These are phyloP conservation scores for Raffaelea arxii DNA, from an alignment of 2,329 filamentous ascomycete species.

Conservation along the genomic window DNA sequence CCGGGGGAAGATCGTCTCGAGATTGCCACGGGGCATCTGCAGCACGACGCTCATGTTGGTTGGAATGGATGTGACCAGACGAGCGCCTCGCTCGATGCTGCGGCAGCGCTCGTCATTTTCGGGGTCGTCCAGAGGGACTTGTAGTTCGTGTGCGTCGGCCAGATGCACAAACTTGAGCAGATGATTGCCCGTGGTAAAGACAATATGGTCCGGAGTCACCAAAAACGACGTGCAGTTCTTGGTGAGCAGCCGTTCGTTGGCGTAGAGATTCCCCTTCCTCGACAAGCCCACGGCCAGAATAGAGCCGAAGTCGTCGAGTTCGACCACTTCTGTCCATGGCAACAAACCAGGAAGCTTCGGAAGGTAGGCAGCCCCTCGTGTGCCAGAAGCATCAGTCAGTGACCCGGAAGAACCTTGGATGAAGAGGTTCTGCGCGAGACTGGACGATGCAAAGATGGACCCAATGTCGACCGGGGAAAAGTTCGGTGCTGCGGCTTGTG, in stretches of 20 bases:
- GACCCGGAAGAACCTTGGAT: slow-evolving; percentile 37
- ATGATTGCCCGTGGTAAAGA: slow-evolving; percentile 89
- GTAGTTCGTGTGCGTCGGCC: slow-evolving; percentile 56
- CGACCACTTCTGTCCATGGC: slow-evolving; percentile 42
- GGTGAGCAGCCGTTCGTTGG: slow-evolving; percentile 61
- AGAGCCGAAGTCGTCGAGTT: slow-evolving; percentile 20
- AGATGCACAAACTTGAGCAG: slow-evolving; percentile 91
- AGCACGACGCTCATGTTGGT: slow-evolving; percentile 76
- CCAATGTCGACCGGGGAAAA: slow-evolving; percentile 3
- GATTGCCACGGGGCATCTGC: slow-evolving; percentile 91
- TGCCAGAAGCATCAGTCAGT: slow-evolving; percentile 28
- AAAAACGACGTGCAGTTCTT: slow-evolving; percentile 91
- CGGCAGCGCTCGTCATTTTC: slow-evolving; percentile 88
- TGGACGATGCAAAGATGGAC: slow-evolving; percentile 22
- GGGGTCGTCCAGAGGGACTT: slow-evolving; percentile 78
- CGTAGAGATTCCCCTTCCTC: slow-evolving; percentile 67
- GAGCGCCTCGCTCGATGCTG: slow-evolving; percentile 81
- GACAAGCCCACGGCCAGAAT: slow-evolving; percentile 54
- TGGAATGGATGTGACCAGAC: slow-evolving; percentile 80
- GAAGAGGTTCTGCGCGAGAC: slow-evolving; percentile 22
- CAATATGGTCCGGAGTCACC: slow-evolving; percentile 69
- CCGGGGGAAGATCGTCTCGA: slow-evolving; percentile 89
- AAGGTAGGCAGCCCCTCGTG: slow-evolving; percentile 20
- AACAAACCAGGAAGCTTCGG: slow-evolving; percentile 35
- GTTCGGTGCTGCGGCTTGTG: not conserved